phyloP scores from a whole-genome alignment of 1,284 basidiomycete genomes.

The Mycena sp. region DNA sequence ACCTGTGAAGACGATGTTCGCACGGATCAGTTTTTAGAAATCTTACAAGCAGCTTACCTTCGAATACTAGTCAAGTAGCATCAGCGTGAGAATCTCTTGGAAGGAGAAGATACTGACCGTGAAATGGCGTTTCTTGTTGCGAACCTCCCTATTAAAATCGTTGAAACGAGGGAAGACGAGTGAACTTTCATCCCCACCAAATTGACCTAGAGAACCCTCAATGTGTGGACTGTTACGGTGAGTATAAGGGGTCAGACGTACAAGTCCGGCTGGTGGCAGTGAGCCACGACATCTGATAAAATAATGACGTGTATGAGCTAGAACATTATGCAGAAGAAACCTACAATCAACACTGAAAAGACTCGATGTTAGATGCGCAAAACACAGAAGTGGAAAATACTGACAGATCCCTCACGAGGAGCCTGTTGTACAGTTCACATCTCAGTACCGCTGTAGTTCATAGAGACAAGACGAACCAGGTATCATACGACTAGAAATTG shows the following conservation, averaged over 20 bases:
- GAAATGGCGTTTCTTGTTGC: constrained; percentile 85
- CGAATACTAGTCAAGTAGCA: constrained; percentile 66
- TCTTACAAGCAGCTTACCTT: constrained; percentile 60
- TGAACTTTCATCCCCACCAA: constrained; percentile 66
- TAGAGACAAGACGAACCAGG: constrained; percentile 52
- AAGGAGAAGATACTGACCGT: constrained; percentile 58
- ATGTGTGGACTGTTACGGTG: too few species aligned
- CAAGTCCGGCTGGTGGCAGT: constrained; percentile 77
- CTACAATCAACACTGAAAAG: constrained; percentile 71
- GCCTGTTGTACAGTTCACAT: constrained; percentile 52
- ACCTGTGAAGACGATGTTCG: constrained; percentile 53
- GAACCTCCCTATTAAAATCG: constrained; percentile 88
- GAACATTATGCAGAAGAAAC: constrained; percentile 32
- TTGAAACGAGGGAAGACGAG: too few species aligned
- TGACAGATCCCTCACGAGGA: constrained; percentile 81
- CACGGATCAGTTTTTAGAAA: too few species aligned
- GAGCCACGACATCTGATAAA: constrained; percentile 68
- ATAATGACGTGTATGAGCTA: background rate
- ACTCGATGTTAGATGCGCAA: background rate
- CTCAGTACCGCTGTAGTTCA: background rate
- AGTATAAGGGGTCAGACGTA: too few species aligned
- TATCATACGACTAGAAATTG: constrained; percentile 59
- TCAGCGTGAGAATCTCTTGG: background rate
- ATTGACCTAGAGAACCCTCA: constrained; percentile 70
- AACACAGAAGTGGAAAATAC: too few species aligned